Base-by-base conservation (phyloP, 768 basidiomycete species). In the Podaxis pistillaris region DNA sequence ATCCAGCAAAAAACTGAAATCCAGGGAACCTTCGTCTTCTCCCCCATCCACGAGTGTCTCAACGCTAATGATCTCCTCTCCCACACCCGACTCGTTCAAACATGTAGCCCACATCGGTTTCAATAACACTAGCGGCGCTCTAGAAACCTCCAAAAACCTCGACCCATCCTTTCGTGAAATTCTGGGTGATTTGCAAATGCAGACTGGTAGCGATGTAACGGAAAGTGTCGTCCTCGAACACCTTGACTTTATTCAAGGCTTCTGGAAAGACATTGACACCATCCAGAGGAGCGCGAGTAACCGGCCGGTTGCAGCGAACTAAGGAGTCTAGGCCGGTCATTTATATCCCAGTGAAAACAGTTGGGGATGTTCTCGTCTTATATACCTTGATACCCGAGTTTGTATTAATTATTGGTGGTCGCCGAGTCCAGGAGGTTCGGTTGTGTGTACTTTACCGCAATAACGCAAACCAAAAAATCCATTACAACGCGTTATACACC, bases 91-190 rank as follows among this genome's bases (percentile, higher is more conserved):
- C 60, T 85, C 88, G 22, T 90, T 89, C 70, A 81, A 83, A 61
- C 88, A 90, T 67, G 77, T 88, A 58, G 80, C 83, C 22, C 89
- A 90, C 69, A 81, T 89, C 56, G 87, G 87, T 7, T 72, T 87
- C 54, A 81, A 80, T 66, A 75, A 67, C 38, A 40, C 73, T 58
- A 74, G 78, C 7, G 84, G 84, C 3, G 71, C 74, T 58, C 77
- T 85, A 65, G 84, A 86, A 72, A 77, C 82, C 8, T 83, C 82
- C 51, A 79, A 78, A 54, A 81, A 79, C 63, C 74, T 85, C 44
- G 83, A 86, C 52, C 78, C 80, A 0, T 77, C 81, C 28, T 88
- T 86, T 86, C 79, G 75, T 63, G 68, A 69, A 41, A 75, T 78
- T 53, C 72, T 82, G 52, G 73, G 76, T 24, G 69, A 76, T 47